Evolutionary conservation across 2,329 filamentous ascomycete species (phyloP), one percentile per base, ranked within the genome.

Genomic region (Exophiala aquamarina): DNA sequence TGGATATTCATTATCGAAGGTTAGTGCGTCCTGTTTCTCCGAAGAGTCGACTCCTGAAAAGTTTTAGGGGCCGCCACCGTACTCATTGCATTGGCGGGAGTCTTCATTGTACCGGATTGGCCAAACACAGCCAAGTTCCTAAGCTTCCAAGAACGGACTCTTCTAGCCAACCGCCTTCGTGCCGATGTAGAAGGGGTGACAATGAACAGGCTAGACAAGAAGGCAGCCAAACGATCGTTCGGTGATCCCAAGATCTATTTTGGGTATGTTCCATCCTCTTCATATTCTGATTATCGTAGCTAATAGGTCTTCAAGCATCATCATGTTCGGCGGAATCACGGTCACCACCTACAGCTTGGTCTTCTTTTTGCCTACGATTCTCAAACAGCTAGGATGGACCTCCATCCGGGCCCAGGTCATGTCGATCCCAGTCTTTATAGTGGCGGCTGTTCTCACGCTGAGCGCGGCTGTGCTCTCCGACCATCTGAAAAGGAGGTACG

Each of bases 321-420:
- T n/a, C n/a, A n/a, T n/a, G n/a, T n/a, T n/a, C n/a, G n/a, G n/a
- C n/a, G n/a, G n/a, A n/a, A n/a, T n/a, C n/a, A 60, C 61, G 34
- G 61, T 62, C 6, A 59, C 62, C 11, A 65, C 63, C 1, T 65
- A 64, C 29, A 56, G 59, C 6, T 58, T 61, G 3, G 51, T 54
- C 7, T 58, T 63, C 15, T 68, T 69, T 53, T 58, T 61, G 14
- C 66, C 64, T 3, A 64, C 62, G 7, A 66, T 68, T 38, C 52
- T 69, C 18, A 59, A 57, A 15, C 59, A 61, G 31, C 50, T 68
- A 2, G 65, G 65, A 2, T 68, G 62, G 54, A 57, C 52, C 3
- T 52, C 60, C 3, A 49, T 60, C n/a, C 35, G 52, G 9, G 62
- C 63, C 11, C 65, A 69, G 47, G 51, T 66, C 14, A 63, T 66